Base-by-base conservation (phyloP, 2,329 filamentous ascomycete species). In the Pyrenochaeta sp. region DNA sequence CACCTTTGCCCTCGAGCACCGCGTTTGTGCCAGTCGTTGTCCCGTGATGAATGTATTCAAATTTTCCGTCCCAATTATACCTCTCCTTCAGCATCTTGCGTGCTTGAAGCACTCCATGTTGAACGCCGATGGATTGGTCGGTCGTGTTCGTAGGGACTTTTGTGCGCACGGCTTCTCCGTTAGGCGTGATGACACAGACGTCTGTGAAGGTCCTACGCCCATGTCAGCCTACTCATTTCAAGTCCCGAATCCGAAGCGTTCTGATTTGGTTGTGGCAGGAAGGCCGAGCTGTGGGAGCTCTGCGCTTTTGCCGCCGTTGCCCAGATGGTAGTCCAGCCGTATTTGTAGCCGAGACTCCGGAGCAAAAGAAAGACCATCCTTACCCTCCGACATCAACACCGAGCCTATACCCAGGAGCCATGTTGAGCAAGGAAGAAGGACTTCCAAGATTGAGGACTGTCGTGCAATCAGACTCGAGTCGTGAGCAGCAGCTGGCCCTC, bases 11-110 rank as follows among this genome's bases (percentile, higher is more conserved):
- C 58, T 83, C 80, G 2, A 82, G 71, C 17, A 82, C 78, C 4
- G 80, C 80, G 58, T 82, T 82, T 1, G 80, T 83, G 2, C 76
- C 80, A 10, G 78, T 78, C 1, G 80, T 82, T 0, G 79, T 82
- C 7, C 80, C 80, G 61, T 82, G 80, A 45, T 82, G 80, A 43
- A 82, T 79, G 58, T 78, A 80, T 18, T 78, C 73, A 55, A 82
- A 81, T 39, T 73, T 74, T n/a, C 78, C 79, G 1, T 75, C 67
- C 77, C 77, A 81, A 54, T 60, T 55, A 54, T 76, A 77, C 17
- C 71, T 67, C 2, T 74, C 67, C 44, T 77, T 69, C 3, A 82
- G 61, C 7, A 75, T 66, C 21, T 70, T 64, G 18, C 77, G 75
- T 2, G 75, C 78, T 56, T 81, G 79, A 1, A 61, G 48, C 42